phyloP scores from a whole-genome alignment of 2,329 filamentous ascomycete species.

The Aschersonia sp. region DNA sequence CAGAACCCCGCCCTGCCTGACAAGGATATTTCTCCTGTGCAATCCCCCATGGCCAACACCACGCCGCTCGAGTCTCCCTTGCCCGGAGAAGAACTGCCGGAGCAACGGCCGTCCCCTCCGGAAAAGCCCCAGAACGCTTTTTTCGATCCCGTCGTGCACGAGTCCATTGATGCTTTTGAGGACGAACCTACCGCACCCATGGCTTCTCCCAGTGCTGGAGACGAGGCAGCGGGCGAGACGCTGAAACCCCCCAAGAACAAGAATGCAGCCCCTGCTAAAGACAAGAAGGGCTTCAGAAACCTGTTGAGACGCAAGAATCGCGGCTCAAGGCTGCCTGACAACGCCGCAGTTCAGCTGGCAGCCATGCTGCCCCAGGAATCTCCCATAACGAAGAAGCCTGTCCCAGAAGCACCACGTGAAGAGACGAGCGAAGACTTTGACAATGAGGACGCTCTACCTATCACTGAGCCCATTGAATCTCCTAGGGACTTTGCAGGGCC shows the following conservation, averaged over 20 bases:
- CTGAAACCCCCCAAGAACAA: slow-evolving; percentile 34
- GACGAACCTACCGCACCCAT: slow-evolving; percentile 5
- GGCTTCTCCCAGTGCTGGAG: not conserved
- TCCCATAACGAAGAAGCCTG: slow-evolving; percentile 8
- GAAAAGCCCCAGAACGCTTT: not conserved
- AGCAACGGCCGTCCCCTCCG: not conserved
- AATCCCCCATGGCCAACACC: slow-evolving; percentile 1
- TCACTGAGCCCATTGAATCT: not conserved
- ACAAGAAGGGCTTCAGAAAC: slow-evolving; percentile 41
- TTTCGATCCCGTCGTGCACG: not conserved
- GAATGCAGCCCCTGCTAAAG: slow-evolving; percentile 19
- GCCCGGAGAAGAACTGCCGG: not conserved
- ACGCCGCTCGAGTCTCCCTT: not conserved
- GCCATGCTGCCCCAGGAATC: slow-evolving; percentile 31
- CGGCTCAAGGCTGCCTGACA: slow-evolving; percentile 39
- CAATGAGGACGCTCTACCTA: not conserved
- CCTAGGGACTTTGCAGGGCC: not conserved
- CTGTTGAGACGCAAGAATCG: slow-evolving; percentile 52
- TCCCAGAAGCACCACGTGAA: not conserved
- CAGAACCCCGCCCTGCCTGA: slow-evolving; percentile 23
- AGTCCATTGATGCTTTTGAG: not conserved
- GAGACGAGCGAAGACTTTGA: not conserved
- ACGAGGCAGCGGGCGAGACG: slow-evolving; percentile 10
- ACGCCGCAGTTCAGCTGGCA: slow-evolving; percentile 34
- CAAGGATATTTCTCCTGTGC: slow-evolving; percentile 14